Evolutionary conservation across 305 asterid genomes (phyloP).

Genomic region (Fraxinus angustifolia): DNA sequence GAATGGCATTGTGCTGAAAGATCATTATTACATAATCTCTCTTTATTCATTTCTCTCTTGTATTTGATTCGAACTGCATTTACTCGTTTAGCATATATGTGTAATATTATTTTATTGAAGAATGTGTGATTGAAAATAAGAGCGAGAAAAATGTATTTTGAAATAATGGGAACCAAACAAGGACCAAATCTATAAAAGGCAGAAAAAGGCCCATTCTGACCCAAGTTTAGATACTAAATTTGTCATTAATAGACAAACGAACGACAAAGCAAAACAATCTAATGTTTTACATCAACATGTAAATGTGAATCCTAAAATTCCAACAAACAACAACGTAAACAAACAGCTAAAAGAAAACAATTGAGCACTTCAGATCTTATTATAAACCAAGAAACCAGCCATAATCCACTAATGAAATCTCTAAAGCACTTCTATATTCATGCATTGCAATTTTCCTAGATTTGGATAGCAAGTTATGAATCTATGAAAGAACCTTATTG

Average conservation of each 20-base stretch:
- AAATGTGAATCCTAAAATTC: not conserved
- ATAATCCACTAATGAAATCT: not conserved
- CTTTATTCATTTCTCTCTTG: not conserved
- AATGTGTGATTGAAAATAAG: not conserved
- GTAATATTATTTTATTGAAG: too few species aligned
- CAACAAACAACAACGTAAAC: slow-evolving; percentile 1
- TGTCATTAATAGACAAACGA: slow-evolving; percentile 8
- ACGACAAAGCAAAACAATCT: not conserved
- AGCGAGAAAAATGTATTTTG: not conserved
- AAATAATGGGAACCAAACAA: not conserved
- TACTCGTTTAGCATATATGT: not conserved
- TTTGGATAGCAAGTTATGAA: not conserved
- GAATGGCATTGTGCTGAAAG: not conserved
- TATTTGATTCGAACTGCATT: not conserved
- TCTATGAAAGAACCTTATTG: not conserved
- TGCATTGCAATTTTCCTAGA: not conserved
- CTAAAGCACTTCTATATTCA: not conserved
- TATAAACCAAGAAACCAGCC: not conserved
- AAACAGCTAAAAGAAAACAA: not conserved
- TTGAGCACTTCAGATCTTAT: not conserved
- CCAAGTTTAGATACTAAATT: not conserved
- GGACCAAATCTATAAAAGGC: not conserved
- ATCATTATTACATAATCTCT: not conserved
- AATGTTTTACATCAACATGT: not conserved
- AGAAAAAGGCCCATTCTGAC: not conserved